These are phyloP conservation scores for Teunomyces atbi DNA, from an alignment of 805 yeast species.

Conservation along the genomic window DNA sequence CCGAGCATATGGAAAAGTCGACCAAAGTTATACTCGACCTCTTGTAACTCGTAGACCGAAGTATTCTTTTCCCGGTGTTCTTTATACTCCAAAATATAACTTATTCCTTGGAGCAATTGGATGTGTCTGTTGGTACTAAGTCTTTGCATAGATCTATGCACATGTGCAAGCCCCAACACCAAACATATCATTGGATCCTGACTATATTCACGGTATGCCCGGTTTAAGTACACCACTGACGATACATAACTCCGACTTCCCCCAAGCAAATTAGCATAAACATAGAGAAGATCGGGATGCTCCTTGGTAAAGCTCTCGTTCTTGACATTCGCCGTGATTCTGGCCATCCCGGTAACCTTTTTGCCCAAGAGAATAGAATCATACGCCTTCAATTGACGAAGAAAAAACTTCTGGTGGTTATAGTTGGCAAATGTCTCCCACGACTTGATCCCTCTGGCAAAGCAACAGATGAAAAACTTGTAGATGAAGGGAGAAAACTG, in stretches of 20 bases:
- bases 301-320: constrained; percentile 35
- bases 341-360: constrained; percentile 76
- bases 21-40: constrained; percentile 79
- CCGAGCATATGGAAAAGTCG: constrained; percentile 84
- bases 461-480: constrained; percentile 64
- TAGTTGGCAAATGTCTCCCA: constrained; percentile 66
- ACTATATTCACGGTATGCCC: constrained; percentile 65
- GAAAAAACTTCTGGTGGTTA: constrained; percentile 84
- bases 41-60: constrained; percentile 59
- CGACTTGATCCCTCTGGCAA: constrained; percentile 59
- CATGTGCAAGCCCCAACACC: constrained; percentile 72
- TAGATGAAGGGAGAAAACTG: constrained; percentile 74
- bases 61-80: constrained; percentile 45
- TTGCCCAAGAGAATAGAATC: constrained; percentile 61
- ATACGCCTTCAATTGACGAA: constrained; percentile 86
- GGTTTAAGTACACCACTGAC: constrained; percentile 70
- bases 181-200: constrained; percentile 79
- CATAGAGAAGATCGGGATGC: constrained; percentile 67
- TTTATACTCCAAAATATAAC: constrained; percentile 71
- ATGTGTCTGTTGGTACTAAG: constrained; percentile 81
- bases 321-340: constrained; percentile 55
- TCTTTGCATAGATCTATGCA: constrained; percentile 91
- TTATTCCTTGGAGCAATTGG: constrained; percentile 83
- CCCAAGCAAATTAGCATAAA: constrained; percentile 78
- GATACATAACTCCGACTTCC: constrained; percentile 82